phyloP scores from a whole-genome alignment of 73 alveolate species.

The Symbiodinium pilosum region DNA sequence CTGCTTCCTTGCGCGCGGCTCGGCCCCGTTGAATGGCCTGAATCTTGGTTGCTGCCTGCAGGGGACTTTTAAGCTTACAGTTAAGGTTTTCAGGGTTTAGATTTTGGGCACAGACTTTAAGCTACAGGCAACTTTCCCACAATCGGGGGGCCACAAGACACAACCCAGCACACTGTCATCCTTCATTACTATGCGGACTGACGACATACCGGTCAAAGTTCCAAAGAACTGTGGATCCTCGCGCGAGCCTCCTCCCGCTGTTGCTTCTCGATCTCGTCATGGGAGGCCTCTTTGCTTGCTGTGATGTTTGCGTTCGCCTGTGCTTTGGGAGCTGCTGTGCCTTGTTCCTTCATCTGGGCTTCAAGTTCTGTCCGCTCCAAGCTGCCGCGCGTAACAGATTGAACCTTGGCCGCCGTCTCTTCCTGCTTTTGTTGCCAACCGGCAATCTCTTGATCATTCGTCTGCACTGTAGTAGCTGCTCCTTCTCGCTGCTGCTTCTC shows the following conservation, averaged over 20 bases:
- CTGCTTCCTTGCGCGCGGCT: not conserved
- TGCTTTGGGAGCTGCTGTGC: not conserved
- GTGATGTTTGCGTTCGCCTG: not conserved
- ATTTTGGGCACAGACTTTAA: too few relatives aligned
- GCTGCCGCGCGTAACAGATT: conserved; percentile 3
- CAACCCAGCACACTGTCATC: too few relatives aligned
- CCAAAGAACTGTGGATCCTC: too few relatives aligned
- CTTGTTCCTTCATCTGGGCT: not conserved
- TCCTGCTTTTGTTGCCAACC: not conserved
- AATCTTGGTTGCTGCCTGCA: not conserved
- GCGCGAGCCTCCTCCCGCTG: not conserved
- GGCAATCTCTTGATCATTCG: not conserved
- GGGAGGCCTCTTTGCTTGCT: not conserved
- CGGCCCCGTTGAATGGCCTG: conserved; percentile 30
- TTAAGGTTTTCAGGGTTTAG: too few relatives aligned
- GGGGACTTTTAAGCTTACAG: too few relatives aligned
- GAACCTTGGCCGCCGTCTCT: not conserved
- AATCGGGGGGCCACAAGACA: too few relatives aligned
- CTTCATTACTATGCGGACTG: too few relatives aligned
- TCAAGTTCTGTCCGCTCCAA: not conserved
- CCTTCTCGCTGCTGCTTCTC: not conserved
- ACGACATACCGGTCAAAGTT: too few relatives aligned
- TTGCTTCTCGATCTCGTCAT: not conserved
- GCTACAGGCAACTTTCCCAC: too few relatives aligned
- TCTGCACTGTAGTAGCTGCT: not conserved